A percentile compares a stretch with the other conserved stretches of the same genome.
Conservation (phyloP, 1,139 yeast genomes). For the Geotrichum reessii region DNA sequence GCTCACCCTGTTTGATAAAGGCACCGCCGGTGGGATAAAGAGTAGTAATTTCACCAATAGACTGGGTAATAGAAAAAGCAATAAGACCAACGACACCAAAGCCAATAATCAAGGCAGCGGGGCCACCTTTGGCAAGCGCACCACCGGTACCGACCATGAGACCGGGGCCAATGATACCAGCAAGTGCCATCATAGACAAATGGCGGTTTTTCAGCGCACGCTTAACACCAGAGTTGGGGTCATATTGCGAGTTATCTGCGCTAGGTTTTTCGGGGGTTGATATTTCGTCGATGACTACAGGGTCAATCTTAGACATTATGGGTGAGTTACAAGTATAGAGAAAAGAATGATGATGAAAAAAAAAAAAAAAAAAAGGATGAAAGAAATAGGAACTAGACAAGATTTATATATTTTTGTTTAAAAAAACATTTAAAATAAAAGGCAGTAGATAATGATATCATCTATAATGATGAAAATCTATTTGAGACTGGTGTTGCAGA, state of each 20-base stretch:
- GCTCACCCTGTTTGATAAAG: conserved; percentile 53
- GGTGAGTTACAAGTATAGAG: not conserved
- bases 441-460: not conserved
- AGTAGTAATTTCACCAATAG: conserved; percentile 62
- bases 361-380: not conserved
- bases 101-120: conserved; percentile 54
- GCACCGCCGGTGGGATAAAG: conserved; percentile 59
- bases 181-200: conserved; percentile 55
- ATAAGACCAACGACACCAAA: conserved; percentile 54
- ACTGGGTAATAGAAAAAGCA: conserved; percentile 55
- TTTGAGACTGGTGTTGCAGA: not conserved
- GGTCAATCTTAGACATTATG: not conserved
- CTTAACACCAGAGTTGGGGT: conserved; percentile 41
- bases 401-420: not conserved
- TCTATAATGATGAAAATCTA: not conserved
- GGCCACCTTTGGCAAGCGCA: conserved; percentile 58
- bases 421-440: not conserved
- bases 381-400: not conserved
- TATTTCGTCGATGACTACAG: not conserved
- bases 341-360: not conserved
- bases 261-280: conserved; percentile 3
- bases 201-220: conserved; percentile 49
- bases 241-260: conserved; percentile 22
- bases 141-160: conserved; percentile 59
- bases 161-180: conserved; percentile 68